Conservation (phyloP, 345 rosid genomes). For the Syzygium aromaticum region DNA sequence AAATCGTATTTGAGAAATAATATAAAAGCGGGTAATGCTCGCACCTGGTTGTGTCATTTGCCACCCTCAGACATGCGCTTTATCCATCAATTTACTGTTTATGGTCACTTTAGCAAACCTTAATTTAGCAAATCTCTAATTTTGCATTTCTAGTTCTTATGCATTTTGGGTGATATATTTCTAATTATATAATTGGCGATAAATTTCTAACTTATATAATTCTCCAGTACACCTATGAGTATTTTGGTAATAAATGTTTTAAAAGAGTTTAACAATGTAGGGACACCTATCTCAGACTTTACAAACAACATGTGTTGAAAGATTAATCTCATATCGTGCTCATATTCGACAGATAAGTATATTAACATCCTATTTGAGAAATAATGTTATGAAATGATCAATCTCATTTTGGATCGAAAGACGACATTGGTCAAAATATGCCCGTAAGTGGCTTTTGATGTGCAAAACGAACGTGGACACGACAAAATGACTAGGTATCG, state of each 20-base stretch:
- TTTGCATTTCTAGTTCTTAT: background rate
- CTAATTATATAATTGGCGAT: background rate
- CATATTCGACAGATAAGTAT: background rate
- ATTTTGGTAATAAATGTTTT: background rate
- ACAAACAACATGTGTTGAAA: accelerated
- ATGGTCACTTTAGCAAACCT: background rate
- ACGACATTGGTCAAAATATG: background rate
- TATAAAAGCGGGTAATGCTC: background rate
- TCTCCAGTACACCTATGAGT: background rate
- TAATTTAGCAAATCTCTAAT: background rate
- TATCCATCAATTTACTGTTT: background rate
- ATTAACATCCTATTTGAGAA: background rate
- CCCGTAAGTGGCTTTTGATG: accelerated
- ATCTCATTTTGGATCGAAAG: background rate
- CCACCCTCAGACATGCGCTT: background rate
- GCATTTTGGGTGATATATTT: background rate
- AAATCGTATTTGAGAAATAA: background rate
- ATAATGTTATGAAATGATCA: background rate
- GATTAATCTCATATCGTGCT: background rate
- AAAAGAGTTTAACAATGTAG: background rate
- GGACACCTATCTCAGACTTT: background rate
- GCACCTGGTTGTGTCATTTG: background rate
- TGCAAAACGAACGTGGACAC: background rate
- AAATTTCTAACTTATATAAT: background rate
- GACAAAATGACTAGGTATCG: accelerated